These are phyloP conservation scores for Penicillium frequentans DNA, from an alignment of 2,329 filamentous ascomycete species.

Conservation along the genomic window DNA sequence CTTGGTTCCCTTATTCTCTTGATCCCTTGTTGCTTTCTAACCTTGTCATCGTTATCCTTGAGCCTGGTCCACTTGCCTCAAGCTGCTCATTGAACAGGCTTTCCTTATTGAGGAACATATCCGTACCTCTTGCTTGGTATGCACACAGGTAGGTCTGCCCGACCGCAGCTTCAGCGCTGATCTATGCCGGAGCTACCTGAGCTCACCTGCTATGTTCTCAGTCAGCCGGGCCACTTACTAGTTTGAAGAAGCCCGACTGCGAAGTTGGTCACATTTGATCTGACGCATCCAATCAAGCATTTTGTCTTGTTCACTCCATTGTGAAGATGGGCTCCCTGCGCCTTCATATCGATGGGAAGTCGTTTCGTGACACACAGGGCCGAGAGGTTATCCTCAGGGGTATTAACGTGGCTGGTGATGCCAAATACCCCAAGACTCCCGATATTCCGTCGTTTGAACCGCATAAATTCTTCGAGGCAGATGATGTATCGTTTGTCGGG, in stretches of 20 bases:
- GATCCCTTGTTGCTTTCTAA: not conserved
- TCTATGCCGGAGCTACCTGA: not conserved
- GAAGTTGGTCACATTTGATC: not conserved
- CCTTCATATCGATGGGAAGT: slow-evolving; percentile 79
- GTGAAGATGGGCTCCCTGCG: slow-evolving; percentile 68
- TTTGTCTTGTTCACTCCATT: not conserved
- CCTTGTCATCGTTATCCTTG: not conserved
- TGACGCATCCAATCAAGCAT: not conserved
- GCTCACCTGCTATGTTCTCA: not conserved
- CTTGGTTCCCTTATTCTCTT: not conserved
- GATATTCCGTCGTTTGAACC: slow-evolving; percentile 76
- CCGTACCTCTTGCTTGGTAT: not conserved
- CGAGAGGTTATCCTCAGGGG: slow-evolving; percentile 87
- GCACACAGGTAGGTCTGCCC: not conserved
- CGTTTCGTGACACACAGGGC: slow-evolving; percentile 77
- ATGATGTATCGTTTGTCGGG: slow-evolving; percentile 84
- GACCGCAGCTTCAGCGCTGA: not conserved
- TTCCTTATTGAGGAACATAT: not conserved
- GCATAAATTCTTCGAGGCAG: slow-evolving; percentile 86
- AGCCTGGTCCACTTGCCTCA: not conserved
- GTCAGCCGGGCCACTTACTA: not conserved
- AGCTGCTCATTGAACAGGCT: not conserved
- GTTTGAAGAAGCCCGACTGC: not conserved
- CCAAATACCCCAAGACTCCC: slow-evolving; percentile 82
- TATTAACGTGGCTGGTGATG: slow-evolving; percentile 89